Base-by-base conservation (phyloP, 176 grass and related monocot genomes). In the Ampelocalamus luodianensis region DNA sequence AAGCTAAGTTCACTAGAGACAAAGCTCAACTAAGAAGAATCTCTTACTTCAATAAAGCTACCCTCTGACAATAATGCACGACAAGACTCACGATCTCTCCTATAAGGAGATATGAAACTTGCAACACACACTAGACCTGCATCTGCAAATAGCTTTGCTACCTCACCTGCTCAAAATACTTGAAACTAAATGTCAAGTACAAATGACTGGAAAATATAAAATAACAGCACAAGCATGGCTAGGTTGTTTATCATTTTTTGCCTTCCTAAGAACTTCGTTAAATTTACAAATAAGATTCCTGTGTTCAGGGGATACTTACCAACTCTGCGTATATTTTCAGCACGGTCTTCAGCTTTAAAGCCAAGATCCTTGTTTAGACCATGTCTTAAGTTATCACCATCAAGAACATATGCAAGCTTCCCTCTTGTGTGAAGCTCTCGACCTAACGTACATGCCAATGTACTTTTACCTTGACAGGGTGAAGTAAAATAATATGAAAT, bases 91-190 rank as follows among this genome's bases (percentile, higher is more conserved):
- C 96, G 89, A 65, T 99, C 96, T 59, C 46, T 92, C 66, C 74
- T 89, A 56, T 99, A 99, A 3, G 96, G 96, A 80, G 96, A 99
- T 77, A 99, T 99, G 79, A 99, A 93, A 92, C 96, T 96, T 61
- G 96, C 96, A 89, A 99, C 88, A 69, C 96, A 99, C 10, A 99
- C 92, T 50, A 99, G 67, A 67, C 96, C 93, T 12, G 96, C 96
- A 82, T 99, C 93, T 42, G 96, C 84, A 74, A 99, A 99, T 56
- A 99, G 82, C 71, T 99, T 96, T 80, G 93, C 96, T 65, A 99
- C 96, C 85, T 99, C 96, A 67, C 96, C 96, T 98, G 79, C 61
- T 50, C 66, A 76, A 75, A 87, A 83, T 61, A 43, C 42, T 61
- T 87, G 20, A 65, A 82, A 73, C 38, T 17, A 60, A 65, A 58